These are phyloP conservation scores for Acrocalymma vagum DNA, from an alignment of 2,329 filamentous ascomycete species.

Conservation along the genomic window DNA sequence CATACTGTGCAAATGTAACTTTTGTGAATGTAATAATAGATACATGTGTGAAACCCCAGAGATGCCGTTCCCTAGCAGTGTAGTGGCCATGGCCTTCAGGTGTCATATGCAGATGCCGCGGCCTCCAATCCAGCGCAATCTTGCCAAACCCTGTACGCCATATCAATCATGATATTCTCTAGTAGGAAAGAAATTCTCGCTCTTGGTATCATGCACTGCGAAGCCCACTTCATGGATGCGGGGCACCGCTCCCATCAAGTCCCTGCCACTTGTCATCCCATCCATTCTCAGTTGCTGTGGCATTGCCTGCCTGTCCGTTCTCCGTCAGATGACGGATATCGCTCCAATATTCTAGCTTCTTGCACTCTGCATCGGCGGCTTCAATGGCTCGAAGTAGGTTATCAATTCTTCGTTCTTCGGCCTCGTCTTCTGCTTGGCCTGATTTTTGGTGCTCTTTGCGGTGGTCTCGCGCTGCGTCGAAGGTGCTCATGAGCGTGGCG, in stretches of 20 bases:
- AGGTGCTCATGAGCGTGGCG: constrained; percentile 66
- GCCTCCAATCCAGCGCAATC: too few relatives aligned
- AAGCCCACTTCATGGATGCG: too few relatives aligned
- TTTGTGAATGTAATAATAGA: too few relatives aligned
- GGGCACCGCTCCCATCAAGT: constrained; percentile 45
- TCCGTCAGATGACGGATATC: constrained; percentile 63
- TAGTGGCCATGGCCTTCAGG: too few relatives aligned
- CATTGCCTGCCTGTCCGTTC: constrained; percentile 43
- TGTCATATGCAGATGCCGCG: too few relatives aligned
- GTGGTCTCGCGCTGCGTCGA: constrained; percentile 64
- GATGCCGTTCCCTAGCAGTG: too few relatives aligned
- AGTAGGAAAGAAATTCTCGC: too few relatives aligned
- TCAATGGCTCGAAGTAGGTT: constrained; percentile 78
- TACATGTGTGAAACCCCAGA: too few relatives aligned
- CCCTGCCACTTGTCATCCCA: constrained; percentile 51
- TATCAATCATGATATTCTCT: too few relatives aligned
- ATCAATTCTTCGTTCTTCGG: constrained; percentile 63
- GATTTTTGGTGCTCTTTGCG: constrained; percentile 55
- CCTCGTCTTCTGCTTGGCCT: constrained; percentile 54
- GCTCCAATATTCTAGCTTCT: constrained; percentile 86
- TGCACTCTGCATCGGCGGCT: constrained; percentile 82
- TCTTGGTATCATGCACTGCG: too few relatives aligned
- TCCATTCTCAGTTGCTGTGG: constrained; percentile 39
- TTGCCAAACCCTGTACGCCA: too few relatives aligned
- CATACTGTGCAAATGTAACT: too few relatives aligned